Evolutionary conservation across 139 green algal species (phyloP), one percentile per base, ranked within the genome.

Genomic region (Coelastrella sp.): DNA sequence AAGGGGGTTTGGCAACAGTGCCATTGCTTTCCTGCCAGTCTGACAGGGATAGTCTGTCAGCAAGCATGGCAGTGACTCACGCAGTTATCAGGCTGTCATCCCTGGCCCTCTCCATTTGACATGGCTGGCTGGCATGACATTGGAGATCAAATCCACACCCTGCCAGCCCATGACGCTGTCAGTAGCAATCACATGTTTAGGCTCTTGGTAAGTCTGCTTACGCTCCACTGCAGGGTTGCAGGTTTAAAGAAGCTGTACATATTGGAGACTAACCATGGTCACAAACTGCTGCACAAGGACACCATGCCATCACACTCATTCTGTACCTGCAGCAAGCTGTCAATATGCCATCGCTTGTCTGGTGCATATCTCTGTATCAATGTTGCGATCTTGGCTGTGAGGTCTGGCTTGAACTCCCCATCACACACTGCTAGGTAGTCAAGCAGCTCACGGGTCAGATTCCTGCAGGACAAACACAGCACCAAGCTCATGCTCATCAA

Each of bases 391-490:
- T 99, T 99, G 83, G 95, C 95, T 5, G 97, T 97, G 8, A 99
- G 95, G 92, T 99, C 97, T 4, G 96, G 94, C 93, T 99, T 99
- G 96, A 99, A 99, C 90, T 99, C 97, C 0, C 91, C 17, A 92
- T 99, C 98, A 58, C 92, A 95, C 22, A 99, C 94, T 0, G 93
- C 91, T 22, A 99, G 95, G 94, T 99, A 99, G 74, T 99, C 97
- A 59, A 99, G 93, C 92, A 99, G 94, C 95, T 99, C 98, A 32
- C 93, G 96, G 10, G 96, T 96, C 64, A 99, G 93, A 56, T 94
- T 93, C 73, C 94, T 94, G 86, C 82, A 80, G 74, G 7, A 80
- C 2, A 59, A 68, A 7, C 7, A 68, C n/a, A n/a, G n/a, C n/a
- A n/a, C n/a, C n/a, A n/a, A n/a, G n/a, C n/a, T n/a, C n/a, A n/a